Evolutionary conservation across 768 basidiomycete species (phyloP).

Genomic region (Termitomyces sp.): DNA sequence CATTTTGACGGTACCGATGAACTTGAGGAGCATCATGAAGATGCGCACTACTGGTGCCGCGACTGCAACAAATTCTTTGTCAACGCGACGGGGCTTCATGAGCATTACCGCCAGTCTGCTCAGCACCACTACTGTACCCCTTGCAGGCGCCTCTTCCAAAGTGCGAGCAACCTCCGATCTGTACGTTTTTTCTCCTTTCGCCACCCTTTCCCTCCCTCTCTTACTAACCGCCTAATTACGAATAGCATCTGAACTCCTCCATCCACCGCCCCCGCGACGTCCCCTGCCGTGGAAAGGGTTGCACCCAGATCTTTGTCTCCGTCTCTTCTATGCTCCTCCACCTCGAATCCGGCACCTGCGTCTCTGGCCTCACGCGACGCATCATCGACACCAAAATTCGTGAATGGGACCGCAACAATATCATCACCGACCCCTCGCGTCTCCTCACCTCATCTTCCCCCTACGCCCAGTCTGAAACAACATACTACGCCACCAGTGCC

Average conservation of each 20-base stretch:
- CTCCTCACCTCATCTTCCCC: conserved; percentile 32
- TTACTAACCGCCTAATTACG: neutral
- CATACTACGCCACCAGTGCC: conserved; percentile 24
- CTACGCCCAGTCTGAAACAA: neutral
- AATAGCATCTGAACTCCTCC: conserved; percentile 48
- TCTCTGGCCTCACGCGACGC: conserved; percentile 38
- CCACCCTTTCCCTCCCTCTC: neutral
- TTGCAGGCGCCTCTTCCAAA: conserved; percentile 40
- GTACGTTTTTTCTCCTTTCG: conserved; percentile 6
- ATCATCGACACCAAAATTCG: conserved; percentile 36
- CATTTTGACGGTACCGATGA: conserved; percentile 30
- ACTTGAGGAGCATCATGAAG: conserved; percentile 34
- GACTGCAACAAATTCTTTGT: conserved; percentile 37
- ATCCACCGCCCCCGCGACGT: conserved; percentile 35
- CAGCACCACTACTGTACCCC: conserved; percentile 36
- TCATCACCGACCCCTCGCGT: conserved; percentile 52
- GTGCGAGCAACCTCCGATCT: conserved; percentile 27
- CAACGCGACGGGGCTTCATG: conserved; percentile 30
- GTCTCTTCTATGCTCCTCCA: conserved; percentile 53
- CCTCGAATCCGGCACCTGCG: conserved; percentile 55
- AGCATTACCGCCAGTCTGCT: conserved; percentile 43
- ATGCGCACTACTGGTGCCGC: conserved; percentile 36
- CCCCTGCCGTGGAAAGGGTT: conserved; percentile 34
- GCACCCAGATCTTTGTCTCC: conserved; percentile 42
- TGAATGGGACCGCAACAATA: conserved; percentile 34